Percentiles rank a stretch among this genome's conserved stretches.
phyloP scores from a whole-genome alignment of 2,329 filamentous ascomycete species.

The Exophiala oligosperma region DNA sequence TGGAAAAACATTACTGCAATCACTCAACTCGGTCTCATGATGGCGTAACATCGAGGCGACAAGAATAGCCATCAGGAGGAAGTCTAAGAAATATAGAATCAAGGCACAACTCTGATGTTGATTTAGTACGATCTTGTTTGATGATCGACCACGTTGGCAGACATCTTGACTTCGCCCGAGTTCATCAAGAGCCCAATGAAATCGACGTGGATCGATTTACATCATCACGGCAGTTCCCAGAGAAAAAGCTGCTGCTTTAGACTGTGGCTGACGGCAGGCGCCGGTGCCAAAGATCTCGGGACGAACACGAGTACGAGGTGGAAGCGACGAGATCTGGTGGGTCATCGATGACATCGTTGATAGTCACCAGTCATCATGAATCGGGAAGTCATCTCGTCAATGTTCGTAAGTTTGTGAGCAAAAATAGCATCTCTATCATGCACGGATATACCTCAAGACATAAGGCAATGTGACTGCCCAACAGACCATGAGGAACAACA shows the following conservation, averaged over 20 bases:
- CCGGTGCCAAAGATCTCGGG: background rate
- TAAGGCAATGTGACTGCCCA: constrained; percentile 2
- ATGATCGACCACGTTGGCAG: background rate
- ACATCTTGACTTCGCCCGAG: background rate
- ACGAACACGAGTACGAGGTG: background rate
- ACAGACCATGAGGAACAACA: constrained; percentile 11
- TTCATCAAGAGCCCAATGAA: background rate
- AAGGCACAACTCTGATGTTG: background rate
- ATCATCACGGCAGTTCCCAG: background rate
- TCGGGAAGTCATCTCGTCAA: background rate
- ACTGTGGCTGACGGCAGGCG: background rate
- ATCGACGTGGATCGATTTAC: background rate
- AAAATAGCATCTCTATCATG: background rate
- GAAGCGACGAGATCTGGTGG: background rate
- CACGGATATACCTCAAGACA: background rate
- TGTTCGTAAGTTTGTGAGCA: background rate
- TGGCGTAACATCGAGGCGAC: too few relatives aligned
- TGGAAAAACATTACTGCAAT: too few relatives aligned
- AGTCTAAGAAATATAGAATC: background rate
- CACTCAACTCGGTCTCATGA: too few relatives aligned
- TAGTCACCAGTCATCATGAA: too few relatives aligned
- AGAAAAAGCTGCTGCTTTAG: background rate
- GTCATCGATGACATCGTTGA: background rate
- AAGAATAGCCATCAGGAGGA: background rate
- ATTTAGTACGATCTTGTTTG: background rate